phyloP scores from a whole-genome alignment of 331 rosid genomes.

The Malus hybrid region DNA sequence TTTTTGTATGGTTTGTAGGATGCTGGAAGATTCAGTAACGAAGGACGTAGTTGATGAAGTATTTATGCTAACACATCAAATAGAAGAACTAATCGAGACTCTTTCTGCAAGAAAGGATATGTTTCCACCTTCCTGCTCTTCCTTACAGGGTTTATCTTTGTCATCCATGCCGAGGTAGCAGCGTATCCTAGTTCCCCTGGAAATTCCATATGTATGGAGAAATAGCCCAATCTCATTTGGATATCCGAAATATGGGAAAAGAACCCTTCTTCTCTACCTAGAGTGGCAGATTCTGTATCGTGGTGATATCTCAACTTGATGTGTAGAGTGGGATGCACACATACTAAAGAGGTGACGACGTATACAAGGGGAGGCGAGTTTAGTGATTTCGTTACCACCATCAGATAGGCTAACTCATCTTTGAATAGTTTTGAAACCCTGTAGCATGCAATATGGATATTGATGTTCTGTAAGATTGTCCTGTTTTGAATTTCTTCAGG shows the following conservation, averaged over 20 bases:
- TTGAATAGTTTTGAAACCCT: too few relatives aligned
- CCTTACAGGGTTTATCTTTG: conserved; percentile 52
- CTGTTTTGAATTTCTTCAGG: background rate
- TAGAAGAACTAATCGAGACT: conserved; percentile 43
- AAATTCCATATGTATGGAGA: background rate
- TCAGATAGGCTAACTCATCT: too few relatives aligned
- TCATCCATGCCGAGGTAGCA: conserved; percentile 54
- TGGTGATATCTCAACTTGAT: background rate
- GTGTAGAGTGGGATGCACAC: background rate
- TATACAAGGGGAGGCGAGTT: too few relatives aligned
- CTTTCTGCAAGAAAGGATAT: conserved; percentile 36
- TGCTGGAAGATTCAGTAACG: conserved; percentile 8
- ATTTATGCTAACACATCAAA: conserved; percentile 61
- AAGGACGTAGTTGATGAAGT: conserved; percentile 74
- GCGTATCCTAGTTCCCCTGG: background rate
- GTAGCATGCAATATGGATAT: too few relatives aligned
- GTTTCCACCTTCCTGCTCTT: conserved; percentile 61
- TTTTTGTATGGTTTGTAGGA: background rate
- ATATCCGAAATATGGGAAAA: background rate
- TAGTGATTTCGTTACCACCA: too few relatives aligned
- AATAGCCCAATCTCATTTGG: background rate
- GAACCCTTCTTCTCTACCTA: background rate
- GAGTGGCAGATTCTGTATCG: background rate
- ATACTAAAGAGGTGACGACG: background rate
- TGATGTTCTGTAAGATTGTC: background rate